Percentiles rank a stretch among this genome's conserved stretches.
phyloP scores from a whole-genome alignment of 1,284 basidiomycete species.

The Marasmius fiardii region DNA sequence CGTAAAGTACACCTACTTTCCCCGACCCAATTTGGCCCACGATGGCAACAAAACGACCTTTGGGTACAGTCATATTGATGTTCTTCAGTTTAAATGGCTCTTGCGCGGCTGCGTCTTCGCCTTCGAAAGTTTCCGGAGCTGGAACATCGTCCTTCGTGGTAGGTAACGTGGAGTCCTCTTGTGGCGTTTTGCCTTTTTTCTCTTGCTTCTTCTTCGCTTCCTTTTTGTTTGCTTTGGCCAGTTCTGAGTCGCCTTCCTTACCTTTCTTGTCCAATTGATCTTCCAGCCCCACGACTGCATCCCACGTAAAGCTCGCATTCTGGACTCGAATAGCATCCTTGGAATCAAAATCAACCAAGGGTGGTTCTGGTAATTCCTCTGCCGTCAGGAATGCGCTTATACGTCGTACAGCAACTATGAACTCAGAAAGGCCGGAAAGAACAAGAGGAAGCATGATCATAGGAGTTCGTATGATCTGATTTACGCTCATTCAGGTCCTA shows the following conservation, averaged over 20 bases:
- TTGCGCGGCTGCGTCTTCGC: constrained; percentile 20
- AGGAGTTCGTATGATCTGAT: constrained; percentile 38
- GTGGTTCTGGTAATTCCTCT: constrained; percentile 59
- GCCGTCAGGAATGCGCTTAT: constrained; percentile 59
- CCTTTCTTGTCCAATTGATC: constrained; percentile 23
- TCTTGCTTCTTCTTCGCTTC: constrained; percentile 14
- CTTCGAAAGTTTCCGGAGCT: constrained; percentile 8
- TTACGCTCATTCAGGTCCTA: background rate
- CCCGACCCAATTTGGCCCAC: constrained; percentile 74
- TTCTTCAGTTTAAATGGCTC: constrained; percentile 59
- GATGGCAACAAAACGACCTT: constrained; percentile 66
- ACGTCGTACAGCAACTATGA: constrained; percentile 59
- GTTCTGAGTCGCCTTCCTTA: constrained; percentile 20
- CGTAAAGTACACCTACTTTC: constrained; percentile 44
- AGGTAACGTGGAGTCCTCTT: constrained; percentile 23
- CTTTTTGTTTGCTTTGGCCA: constrained; percentile 6
- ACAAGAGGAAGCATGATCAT: constrained; percentile 52
- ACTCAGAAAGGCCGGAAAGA: constrained; percentile 50
- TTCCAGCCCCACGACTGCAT: constrained; percentile 28
- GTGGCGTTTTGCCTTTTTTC: constrained; percentile 15
- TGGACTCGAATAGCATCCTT: constrained; percentile 53
- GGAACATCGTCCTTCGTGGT: constrained; percentile 14
- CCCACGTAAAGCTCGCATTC: constrained; percentile 67
- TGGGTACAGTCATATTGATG: constrained; percentile 55
- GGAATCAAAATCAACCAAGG: constrained; percentile 40